Conservation (phyloP, 148 eudicot genomes). For the Rhododendron simsii region DNA sequence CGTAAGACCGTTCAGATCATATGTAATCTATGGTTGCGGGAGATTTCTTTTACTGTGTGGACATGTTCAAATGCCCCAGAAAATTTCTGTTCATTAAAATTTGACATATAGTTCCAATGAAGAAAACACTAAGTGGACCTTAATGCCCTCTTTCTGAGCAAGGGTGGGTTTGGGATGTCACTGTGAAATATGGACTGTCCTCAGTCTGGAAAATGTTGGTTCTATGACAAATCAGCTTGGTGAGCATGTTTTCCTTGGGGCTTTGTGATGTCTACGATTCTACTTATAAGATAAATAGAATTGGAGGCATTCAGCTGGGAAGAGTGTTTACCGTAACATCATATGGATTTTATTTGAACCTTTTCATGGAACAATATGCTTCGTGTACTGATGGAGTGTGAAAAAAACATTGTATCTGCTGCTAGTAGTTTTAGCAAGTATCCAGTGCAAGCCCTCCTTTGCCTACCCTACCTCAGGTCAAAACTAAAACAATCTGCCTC, state of each 20-base stretch:
- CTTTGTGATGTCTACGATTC: neutral
- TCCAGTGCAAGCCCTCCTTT: neutral
- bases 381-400: neutral
- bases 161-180: neutral
- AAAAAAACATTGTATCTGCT: neutral
- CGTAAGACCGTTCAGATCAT: neutral
- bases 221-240: neutral
- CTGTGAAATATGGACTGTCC: neutral
- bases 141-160: neutral
- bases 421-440: neutral
- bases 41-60: neutral
- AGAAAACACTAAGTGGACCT: neutral
- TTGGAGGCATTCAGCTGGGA: neutral
- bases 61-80: neutral
- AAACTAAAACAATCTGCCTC: neutral
- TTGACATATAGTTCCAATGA: neutral
- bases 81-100: neutral
- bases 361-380: neutral
- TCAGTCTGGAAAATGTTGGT: neutral
- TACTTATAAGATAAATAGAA: neutral
- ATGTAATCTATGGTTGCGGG: neutral
- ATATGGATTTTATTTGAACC: neutral
- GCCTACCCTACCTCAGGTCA: neutral
- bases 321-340: neutral
- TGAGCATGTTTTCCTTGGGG: neutral